phyloP scores from a whole-genome alignment of 2,329 filamentous ascomycete species.

The Hymenoscyphus repandus region DNA sequence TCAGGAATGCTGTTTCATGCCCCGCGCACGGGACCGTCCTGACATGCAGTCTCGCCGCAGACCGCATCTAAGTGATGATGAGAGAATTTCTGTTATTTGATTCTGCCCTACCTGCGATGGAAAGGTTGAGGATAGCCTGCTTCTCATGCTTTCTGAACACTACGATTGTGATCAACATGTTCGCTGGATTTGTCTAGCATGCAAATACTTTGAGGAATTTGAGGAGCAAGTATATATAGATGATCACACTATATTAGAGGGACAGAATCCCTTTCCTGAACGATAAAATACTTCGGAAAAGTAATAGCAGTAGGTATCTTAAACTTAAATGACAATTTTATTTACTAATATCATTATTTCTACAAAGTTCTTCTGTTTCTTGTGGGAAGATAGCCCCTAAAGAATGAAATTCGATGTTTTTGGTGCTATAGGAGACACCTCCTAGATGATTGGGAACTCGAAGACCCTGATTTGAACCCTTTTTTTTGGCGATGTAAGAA shows the following conservation, averaged over 20 bases:
- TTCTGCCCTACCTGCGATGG: constrained; percentile 11
- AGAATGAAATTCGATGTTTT: constrained; percentile 10
- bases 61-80: background rate
- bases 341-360: background rate
- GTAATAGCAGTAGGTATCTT: background rate
- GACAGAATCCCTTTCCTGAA: background rate
- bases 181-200: constrained; percentile 16
- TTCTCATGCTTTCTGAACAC: constrained; percentile 8
- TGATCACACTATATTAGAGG: constrained; percentile 1
- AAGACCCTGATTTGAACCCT: constrained; percentile 4
- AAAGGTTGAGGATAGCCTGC: constrained; percentile 9
- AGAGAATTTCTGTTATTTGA: constrained; percentile 5
- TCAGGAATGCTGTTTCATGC: background rate
- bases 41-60: background rate
- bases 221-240: constrained; percentile 4
- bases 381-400: constrained; percentile 12
- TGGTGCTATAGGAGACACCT: constrained; percentile 17
- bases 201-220: constrained; percentile 8
- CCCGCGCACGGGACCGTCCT: background rate
- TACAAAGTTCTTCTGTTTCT: constrained; percentile 16
- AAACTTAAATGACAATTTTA: background rate
- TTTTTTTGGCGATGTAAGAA: constrained; percentile 14
- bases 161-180: constrained; percentile 17
- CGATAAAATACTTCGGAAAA: background rate
- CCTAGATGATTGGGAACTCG: constrained; percentile 7